Base-by-base conservation (phyloP, 306 rosid species). In the Lathyrus aphaca region DNA sequence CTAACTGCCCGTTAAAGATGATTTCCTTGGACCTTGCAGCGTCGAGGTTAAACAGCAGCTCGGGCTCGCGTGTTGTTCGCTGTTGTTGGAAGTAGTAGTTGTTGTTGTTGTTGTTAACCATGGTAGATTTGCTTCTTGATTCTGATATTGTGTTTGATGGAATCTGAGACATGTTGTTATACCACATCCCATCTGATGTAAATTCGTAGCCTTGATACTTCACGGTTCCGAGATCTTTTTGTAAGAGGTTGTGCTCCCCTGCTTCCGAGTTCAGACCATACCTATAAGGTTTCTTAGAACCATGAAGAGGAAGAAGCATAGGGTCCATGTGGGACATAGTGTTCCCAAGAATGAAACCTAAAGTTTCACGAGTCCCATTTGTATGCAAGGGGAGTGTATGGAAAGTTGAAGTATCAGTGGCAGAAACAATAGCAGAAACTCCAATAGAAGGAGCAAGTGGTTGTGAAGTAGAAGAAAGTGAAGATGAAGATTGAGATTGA, bases 241-340 rank as follows among this genome's bases (percentile, higher is more conserved):
- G 82, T 38, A 87, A 75, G 75, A 82, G 57, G 77, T 68, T 80
- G 63, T 70, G 83, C 66, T 84, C 82, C 11, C 76, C 89, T 59
- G 81, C 78, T 74, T 84, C 87, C 12, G 80, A 58, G 57, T 68
- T 71, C 77, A 73, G 75, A 44, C 75, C 82, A 79, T 72, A 83
- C 97, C 97, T 85, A 70, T 81, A 88, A 74, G 86, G 90, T 81
- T 86, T 91, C 84, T 76, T 88, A 64, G 80, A 83, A 60, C 78
- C 80, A 51, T 87, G 89, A 83, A 39, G 81, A 9, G 87, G 79
- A 81, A 78, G 86, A 77, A 87, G 50, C 68, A 86, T 79, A 77
- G 92, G 66, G 75, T 83, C 89, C 74, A 85, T 68, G 66, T 86
- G 86, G 88, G 73, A 49, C 55, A 70, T 42, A 10, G 17, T 50